Evolutionary conservation across 2,329 filamentous ascomycete species (phyloP), one percentile per base, ranked within the genome.

Genomic region (Lasiodiplodia gonubiensis): DNA sequence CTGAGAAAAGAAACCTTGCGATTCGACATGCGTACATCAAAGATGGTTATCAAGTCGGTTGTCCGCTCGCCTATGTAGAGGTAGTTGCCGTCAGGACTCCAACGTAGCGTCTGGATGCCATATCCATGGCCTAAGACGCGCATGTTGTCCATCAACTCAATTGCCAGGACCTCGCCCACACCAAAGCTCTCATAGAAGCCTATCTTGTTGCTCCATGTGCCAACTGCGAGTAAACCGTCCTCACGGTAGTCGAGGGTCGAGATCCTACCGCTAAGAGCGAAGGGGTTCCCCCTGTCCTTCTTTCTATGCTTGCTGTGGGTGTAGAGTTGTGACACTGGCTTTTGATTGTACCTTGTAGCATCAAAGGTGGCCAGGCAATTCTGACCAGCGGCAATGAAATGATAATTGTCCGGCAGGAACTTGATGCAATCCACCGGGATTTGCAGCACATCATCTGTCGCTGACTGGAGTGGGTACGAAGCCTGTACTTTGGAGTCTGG

Each of bases 81-180:
- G 72, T 89, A 90, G 52, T 78, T 80, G 1, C 85, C 86, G 74
- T 84, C 85, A 0, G 83, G 82, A 64, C 84, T 88, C 87, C 86
- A 90, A 18, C 81, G 75, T 16, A 89, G 74, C 60, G 85, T 81
- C 2, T 84, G 86, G 23, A 90, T 77, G 4, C 88, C 88, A 0
- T 23, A 68, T 69, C 2, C 78, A 4, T 12, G 11, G 21, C 7
- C 25, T 6, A 77, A 46, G 77, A 73, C 30, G 78, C 23, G 27
- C 33, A 18, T 4, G 46, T 27, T 77, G 55, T 78, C 79, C 6
- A 74, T 75, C 59, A 18, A 12, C 0, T 30, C 21, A 25, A 39
- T 4, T 18, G 46, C 84, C 11, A 86, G 74, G 37, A 81, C 80
- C 30, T 83, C 78, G 2, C 85, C 86, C 25, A 76, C 74, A 3